Conservation (phyloP, 352 stramenopile genomes). For the Globisporangium cylindrosporum region DNA sequence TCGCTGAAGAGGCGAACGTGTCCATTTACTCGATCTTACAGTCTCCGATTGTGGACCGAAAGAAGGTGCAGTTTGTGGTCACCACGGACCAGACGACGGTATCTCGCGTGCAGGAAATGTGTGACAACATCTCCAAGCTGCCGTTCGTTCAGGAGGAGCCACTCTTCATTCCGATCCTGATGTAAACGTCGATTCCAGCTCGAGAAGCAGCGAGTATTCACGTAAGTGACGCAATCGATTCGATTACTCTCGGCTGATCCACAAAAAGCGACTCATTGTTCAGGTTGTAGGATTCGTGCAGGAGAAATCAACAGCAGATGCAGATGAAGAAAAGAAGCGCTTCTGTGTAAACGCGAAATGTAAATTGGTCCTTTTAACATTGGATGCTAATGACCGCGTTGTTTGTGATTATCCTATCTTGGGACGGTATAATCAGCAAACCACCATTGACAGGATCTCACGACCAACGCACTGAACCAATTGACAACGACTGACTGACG, state of each 20-base stretch:
- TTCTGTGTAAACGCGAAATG: conserved; percentile 2
- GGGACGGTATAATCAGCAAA: neutral
- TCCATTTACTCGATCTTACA: conserved; percentile 98
- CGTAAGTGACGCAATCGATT: neutral
- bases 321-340: neutral
- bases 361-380: neutral
- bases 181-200: conserved; percentile 21
- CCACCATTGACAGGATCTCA: neutral
- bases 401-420: neutral
- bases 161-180: conserved; percentile 69
- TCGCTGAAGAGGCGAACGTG: conserved; percentile 93
- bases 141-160: conserved; percentile 84
- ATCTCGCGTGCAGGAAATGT: conserved; percentile 88
- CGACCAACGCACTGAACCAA: neutral
- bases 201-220: neutral
- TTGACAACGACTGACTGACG: neutral
- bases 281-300: neutral
- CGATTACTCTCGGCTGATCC: neutral
- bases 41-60: conserved; percentile 90
- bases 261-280: neutral
- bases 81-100: conserved; percentile 92
- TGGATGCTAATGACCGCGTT: neutral
- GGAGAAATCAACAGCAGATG: neutral
- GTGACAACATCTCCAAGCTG: conserved; percentile 84
- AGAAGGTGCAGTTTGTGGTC: conserved; percentile 95